Evolutionary conservation across 169 alveolate genomes (phyloP), one percentile per base, ranked within the genome.

Genomic region (Plasmodium billcollinsi): DNA sequence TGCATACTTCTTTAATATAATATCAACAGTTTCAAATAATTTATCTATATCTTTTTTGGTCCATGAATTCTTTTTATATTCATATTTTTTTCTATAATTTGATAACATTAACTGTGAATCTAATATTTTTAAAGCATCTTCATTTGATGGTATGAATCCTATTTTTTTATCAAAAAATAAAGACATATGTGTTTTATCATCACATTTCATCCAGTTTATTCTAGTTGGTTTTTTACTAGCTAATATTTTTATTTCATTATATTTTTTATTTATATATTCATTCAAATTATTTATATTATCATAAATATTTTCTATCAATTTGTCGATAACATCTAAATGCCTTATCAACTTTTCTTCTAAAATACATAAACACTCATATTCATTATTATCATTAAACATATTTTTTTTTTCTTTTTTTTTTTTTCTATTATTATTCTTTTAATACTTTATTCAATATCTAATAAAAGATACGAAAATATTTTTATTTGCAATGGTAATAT

Each of bases 81-180:
- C 92, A 86, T 86, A 86, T 12, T 86, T 86, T 59, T 86, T 86
- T 2, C 92, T 65, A 62, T 65, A 71, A 21, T 86, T 86, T 24
- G 88, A 29, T 45, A 58, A 29, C 14, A n/a, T 86, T 29, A 43
- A n/a, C 7, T 71, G 88, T 47, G 33, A 86, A 43, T 86, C 62
- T 0, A 47, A 20, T 43, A 71, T 26, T 71, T 86, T 86, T 72
- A 86, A 71, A 11, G 92, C 92, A 72, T 86, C 88, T 24, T 86
- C 92, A 86, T 86, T 86, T 2, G 92, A 71, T 11, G 92, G 92
- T 11, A 33, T 47, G 0, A 71, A 70, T 1, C 92, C 92, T 47
- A 43, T 12, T 45, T 58, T 63, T 52, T 62, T 72, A 24, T 86
- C 76, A 73, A 45, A 86, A 72, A 86, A 86, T 56, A 86, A 43